These are phyloP conservation scores for Barnettozyma botsteinii DNA, from an alignment of 805 yeast species.

Conservation along the genomic window DNA sequence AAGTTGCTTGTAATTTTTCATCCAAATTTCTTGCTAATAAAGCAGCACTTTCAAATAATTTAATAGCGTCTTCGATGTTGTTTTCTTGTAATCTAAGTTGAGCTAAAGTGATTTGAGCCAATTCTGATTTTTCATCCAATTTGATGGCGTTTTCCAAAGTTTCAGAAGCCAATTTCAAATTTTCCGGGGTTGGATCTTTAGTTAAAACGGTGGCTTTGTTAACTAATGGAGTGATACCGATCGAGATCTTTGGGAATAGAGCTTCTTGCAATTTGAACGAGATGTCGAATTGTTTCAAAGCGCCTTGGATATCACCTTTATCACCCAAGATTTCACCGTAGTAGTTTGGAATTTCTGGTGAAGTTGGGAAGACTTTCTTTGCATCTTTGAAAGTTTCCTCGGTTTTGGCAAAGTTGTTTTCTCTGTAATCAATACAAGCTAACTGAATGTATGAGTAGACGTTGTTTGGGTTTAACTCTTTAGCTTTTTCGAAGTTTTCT, in stretches of 20 bases:
- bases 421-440: slow-evolving; percentile 87
- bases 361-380: slow-evolving; percentile 69
- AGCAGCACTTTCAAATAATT: slow-evolving; percentile 77
- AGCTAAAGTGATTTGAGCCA: slow-evolving; percentile 86
- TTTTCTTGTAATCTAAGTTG: slow-evolving; percentile 84
- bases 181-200: slow-evolving; percentile 40
- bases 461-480: slow-evolving; percentile 66
- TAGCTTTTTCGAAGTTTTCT: slow-evolving; percentile 68
- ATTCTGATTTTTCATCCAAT: slow-evolving; percentile 83
- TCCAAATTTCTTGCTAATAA: slow-evolving; percentile 75
- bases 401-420: slow-evolving; percentile 52
- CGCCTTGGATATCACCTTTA: slow-evolving; percentile 62
- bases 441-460: slow-evolving; percentile 85
- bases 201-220: slow-evolving; percentile 78
- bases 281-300: slow-evolving; percentile 77
- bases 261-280: slow-evolving; percentile 79
- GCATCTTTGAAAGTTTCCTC: slow-evolving; percentile 65
- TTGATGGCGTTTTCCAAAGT: slow-evolving; percentile 70
- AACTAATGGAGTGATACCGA: slow-evolving; percentile 84
- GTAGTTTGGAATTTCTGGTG: slow-evolving; percentile 91
- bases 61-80: slow-evolving; percentile 74
- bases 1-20: slow-evolving; percentile 86
- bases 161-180: slow-evolving; percentile 52
- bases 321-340: slow-evolving; percentile 92
- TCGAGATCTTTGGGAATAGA: slow-evolving; percentile 52